Conservation (phyloP, 2,329 filamentous ascomycete genomes). For the Xylaria sp. region DNA sequence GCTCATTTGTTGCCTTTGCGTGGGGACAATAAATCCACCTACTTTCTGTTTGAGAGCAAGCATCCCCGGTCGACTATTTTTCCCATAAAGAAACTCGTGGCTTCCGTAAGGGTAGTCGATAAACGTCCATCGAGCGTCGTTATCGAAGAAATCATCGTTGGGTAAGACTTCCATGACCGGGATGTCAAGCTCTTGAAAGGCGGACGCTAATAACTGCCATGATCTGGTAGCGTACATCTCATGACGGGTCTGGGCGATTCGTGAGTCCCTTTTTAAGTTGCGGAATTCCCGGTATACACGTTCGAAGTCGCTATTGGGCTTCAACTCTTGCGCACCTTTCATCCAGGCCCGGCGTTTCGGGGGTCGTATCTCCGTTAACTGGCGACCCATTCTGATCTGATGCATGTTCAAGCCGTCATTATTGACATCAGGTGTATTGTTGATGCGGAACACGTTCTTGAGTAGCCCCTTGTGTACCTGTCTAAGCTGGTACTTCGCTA, state of each 20-base stretch:
- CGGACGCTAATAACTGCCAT: not conserved
- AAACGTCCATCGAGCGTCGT: conserved; percentile 18
- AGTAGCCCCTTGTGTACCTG: conserved; percentile 18
- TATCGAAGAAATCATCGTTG: conserved; percentile 9
- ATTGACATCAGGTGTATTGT: not conserved
- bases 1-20: not conserved
- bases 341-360: not conserved
- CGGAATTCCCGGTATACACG: conserved; percentile 6
- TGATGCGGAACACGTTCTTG: not conserved
- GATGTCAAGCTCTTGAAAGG: not conserved
- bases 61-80: conserved; percentile 12
- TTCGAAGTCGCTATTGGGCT: conserved; percentile 1
- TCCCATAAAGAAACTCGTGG: conserved; percentile 18
- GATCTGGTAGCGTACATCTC: conserved; percentile 4
- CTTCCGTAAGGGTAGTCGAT: conserved; percentile 24
- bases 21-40: conserved; percentile 4
- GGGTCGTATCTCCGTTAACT: not conserved
- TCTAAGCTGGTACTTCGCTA: not conserved
- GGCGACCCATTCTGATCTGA: not conserved
- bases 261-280: not conserved
- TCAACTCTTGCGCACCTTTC: conserved; percentile 10
- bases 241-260: not conserved
- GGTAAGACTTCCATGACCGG: not conserved
- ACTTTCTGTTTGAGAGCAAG: conserved; percentile 6
- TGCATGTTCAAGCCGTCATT: conserved; percentile 1